These are phyloP conservation scores for Phytophthora hibernalis DNA, from an alignment of 352 stramenopile species.

Conservation along the genomic window DNA sequence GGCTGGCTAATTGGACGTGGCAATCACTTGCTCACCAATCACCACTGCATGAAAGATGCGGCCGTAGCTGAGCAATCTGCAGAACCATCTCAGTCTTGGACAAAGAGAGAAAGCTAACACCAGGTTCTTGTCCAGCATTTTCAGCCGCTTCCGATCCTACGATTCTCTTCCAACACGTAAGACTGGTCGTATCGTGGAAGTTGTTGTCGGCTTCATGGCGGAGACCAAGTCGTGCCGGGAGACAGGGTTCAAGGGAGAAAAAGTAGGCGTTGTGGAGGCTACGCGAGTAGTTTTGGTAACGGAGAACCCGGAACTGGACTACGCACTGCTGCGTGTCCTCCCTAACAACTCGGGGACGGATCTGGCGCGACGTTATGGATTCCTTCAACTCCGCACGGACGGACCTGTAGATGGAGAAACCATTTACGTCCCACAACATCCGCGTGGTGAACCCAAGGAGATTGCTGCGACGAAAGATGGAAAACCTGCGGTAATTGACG, in stretches of 20 bases:
- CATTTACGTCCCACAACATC: slow-evolving; percentile 77
- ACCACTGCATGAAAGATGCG: slow-evolving; percentile 63
- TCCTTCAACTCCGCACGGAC: slow-evolving; percentile 44
- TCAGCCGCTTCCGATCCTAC: slow-evolving; percentile 13
- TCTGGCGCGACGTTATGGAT: slow-evolving; percentile 57
- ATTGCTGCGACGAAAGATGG: slow-evolving; percentile 61
- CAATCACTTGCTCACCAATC: slow-evolving; percentile 75
- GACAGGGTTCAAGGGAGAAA: slow-evolving; percentile 38
- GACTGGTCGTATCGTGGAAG: slow-evolving; percentile 23
- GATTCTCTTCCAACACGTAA: slow-evolving; percentile 18
- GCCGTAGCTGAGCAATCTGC: slow-evolving; percentile 8
- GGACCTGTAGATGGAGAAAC: slow-evolving; percentile 58
- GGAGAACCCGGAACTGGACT: slow-evolving; percentile 61
- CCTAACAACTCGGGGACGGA: slow-evolving; percentile 37
- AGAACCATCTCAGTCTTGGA: not conserved
- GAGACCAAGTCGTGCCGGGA: slow-evolving; percentile 57
- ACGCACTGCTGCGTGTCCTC: slow-evolving; percentile 58
- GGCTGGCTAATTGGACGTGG: slow-evolving; percentile 65
- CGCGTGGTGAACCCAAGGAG: slow-evolving; percentile 62
- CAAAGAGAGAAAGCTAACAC: slow-evolving; percentile 16
- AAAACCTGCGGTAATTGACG: slow-evolving; percentile 46
- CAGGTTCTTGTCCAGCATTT: slow-evolving; percentile 43
- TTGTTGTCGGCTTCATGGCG: slow-evolving; percentile 62
- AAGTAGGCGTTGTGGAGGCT: slow-evolving; percentile 52
- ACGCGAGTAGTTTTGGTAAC: slow-evolving; percentile 46